Conservation (phyloP, 2,329 filamentous ascomycete genomes). For the Pseudodiploospora longispora region DNA sequence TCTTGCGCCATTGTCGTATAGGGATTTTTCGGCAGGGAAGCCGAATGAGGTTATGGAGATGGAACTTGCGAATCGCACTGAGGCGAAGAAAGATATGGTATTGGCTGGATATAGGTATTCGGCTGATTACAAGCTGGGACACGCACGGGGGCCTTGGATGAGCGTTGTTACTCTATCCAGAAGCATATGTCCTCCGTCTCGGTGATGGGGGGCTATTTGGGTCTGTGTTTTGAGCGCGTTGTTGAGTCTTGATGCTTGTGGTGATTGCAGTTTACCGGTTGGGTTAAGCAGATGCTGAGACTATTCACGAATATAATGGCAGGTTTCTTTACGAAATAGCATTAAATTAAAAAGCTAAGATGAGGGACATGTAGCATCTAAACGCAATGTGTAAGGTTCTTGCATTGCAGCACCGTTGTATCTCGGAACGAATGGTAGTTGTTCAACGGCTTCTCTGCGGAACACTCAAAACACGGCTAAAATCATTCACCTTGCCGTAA, state of each 20-base stretch:
- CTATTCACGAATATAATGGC: no score
- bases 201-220: not conserved
- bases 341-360: no score
- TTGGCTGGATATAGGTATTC: not conserved
- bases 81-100: not conserved
- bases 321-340: no score
- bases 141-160: not conserved
- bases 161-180: not conserved
- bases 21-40: not conserved
- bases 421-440: no score
- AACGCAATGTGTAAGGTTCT: no score
- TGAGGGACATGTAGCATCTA: no score
- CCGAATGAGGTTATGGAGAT: not conserved
- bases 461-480: no score
- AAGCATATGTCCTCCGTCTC: not conserved
- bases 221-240: not conserved
- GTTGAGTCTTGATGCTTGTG: not conserved
- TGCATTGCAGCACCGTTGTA: no score
- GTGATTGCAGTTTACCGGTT: no score
- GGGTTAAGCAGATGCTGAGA: no score
- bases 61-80: not conserved
- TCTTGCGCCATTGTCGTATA: not conserved
- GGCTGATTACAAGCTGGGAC: not conserved
- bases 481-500: no score
- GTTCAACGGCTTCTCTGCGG: no score